Evolutionary conservation across 2,329 filamentous ascomycete species (phyloP).

Genomic region (Hymenoscyphus salicellus): DNA sequence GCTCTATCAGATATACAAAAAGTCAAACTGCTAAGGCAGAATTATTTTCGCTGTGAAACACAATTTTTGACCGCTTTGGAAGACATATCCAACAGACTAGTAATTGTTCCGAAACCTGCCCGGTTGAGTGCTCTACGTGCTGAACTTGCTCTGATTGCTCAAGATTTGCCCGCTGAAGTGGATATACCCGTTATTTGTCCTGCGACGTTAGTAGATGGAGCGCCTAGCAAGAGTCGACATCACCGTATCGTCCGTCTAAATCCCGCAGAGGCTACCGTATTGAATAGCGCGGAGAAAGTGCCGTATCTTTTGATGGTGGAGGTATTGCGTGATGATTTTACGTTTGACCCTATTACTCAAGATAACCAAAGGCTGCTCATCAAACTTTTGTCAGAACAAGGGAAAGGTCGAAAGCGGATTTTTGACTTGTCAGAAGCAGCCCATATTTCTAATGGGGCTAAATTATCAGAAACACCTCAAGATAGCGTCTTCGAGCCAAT

Average conservation of each 20-base stretch:
- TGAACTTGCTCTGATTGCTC: conserved; percentile 75
- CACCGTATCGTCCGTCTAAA: conserved; percentile 81
- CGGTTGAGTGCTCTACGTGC: conserved; percentile 77
- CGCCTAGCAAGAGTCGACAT: conserved; percentile 72
- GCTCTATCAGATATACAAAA: conserved; percentile 65
- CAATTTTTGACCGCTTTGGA: conserved; percentile 78
- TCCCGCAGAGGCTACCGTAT: conserved; percentile 76
- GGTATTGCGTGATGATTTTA: conserved; percentile 76
- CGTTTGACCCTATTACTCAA: conserved; percentile 71
- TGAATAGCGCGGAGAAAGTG: conserved; percentile 84
- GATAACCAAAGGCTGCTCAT: conserved; percentile 67
- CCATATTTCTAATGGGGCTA: conserved; percentile 42
- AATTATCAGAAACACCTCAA: conserved; percentile 33
- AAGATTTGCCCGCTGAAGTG: conserved; percentile 78
- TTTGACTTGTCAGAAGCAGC: conserved; percentile 70
- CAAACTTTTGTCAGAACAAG: conserved; percentile 56
- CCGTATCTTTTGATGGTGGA: conserved; percentile 84
- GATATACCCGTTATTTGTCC: conserved; percentile 82
- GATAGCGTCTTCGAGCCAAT: conserved; percentile 85
- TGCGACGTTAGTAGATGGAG: conserved; percentile 68
- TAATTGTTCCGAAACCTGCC: conserved; percentile 77
- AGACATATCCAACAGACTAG: conserved; percentile 79
- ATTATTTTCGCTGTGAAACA: conserved; percentile 80
- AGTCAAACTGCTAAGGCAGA: conserved; percentile 69
- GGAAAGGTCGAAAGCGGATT: conserved; percentile 53